Evolutionary conservation across 2,329 filamentous ascomycete species (phyloP).

Genomic region (Penicillium verrucosum): DNA sequence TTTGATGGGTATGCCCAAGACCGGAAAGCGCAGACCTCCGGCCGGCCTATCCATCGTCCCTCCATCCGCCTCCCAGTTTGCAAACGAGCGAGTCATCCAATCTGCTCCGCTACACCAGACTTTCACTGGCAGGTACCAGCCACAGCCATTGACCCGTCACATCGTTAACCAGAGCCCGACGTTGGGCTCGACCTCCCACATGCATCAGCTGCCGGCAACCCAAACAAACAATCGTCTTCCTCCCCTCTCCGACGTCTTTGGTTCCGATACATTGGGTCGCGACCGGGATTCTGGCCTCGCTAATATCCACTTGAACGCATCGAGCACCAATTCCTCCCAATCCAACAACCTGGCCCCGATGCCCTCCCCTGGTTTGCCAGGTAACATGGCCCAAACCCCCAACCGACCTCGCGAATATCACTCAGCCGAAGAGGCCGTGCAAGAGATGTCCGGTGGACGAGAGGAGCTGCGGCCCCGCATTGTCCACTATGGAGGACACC

Average conservation of each 20-base stretch:
- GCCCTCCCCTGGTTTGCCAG: slow-evolving; percentile 72
- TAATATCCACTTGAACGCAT: slow-evolving; percentile 53
- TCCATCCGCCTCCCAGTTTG: slow-evolving; percentile 86
- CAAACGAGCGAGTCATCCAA: slow-evolving; percentile 91
- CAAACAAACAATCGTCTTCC: slow-evolving; percentile 91
- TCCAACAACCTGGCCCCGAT: slow-evolving; percentile 65
- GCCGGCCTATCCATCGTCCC: slow-evolving; percentile 92
- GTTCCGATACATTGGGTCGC: slow-evolving; percentile 63
- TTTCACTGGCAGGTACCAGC: slow-evolving; percentile 84
- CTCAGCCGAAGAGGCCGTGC: slow-evolving; percentile 92
- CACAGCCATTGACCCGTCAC: slow-evolving; percentile 72
- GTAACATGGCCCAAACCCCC: slow-evolving; percentile 50
- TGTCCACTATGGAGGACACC: slow-evolving; percentile 91
- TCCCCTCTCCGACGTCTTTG: slow-evolving; percentile 92
- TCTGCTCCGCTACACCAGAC: slow-evolving; percentile 92
- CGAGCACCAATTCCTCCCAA: slow-evolving; percentile 61
- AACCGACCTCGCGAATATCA: slow-evolving; percentile 78
- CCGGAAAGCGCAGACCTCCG: slow-evolving; percentile 59
- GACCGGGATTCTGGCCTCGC: slow-evolving; percentile 37
- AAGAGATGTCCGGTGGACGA: slow-evolving; percentile 83
- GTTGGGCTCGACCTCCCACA: slow-evolving; percentile 79
- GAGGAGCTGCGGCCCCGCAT: slow-evolving; percentile 89
- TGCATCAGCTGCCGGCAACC: slow-evolving; percentile 81
- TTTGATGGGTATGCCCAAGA: slow-evolving; percentile 37
- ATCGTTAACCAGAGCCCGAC: slow-evolving; percentile 78